Percentiles rank a stretch among this genome's conserved stretches.
Evolutionary conservation across 345 rosid genomes (phyloP).

Genomic region (Pistacia integerrima): DNA sequence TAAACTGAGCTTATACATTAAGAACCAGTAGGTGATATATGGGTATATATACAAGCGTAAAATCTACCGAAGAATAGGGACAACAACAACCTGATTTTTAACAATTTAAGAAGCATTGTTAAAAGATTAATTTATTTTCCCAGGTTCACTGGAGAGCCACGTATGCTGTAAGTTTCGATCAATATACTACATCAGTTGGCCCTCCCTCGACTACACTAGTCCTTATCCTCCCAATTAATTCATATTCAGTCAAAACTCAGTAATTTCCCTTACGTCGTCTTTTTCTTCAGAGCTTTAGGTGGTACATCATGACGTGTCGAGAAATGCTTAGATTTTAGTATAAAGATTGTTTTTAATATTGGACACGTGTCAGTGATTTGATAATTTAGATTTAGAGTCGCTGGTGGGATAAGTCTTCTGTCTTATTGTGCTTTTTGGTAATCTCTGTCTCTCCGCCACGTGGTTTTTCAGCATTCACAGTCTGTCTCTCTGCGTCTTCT

Average conservation of each 20-base stretch:
- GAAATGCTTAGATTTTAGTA: conserved; percentile 20
- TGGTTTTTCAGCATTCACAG: conserved; percentile 16
- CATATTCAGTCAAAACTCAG: conserved; percentile 10
- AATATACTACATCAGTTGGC: no score
- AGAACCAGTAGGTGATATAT: no score
- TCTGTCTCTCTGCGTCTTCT: not conserved
- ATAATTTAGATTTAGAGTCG: conserved; percentile 24
- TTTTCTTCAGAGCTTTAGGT: conserved; percentile 5
- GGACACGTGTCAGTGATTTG: conserved; percentile 31
- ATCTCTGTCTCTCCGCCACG: conserved; percentile 27
- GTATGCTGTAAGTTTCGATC: no score
- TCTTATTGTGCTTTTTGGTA: conserved; percentile 22
- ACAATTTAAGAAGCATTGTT: no score
- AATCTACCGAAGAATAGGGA: no score
- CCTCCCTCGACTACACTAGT: no score
- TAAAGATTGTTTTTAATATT: not conserved
- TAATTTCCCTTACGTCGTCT: conserved; percentile 16
- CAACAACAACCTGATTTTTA: no score
- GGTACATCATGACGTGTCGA: conserved; percentile 25
- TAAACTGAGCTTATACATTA: no score
- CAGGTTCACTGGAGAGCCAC: no score
- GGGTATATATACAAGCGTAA: no score
- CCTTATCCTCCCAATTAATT: no score
- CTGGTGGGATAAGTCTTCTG: conserved; percentile 32
- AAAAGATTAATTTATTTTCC: no score